phyloP scores from a whole-genome alignment of 2,329 filamentous ascomycete species.

The Septoria linicola region DNA sequence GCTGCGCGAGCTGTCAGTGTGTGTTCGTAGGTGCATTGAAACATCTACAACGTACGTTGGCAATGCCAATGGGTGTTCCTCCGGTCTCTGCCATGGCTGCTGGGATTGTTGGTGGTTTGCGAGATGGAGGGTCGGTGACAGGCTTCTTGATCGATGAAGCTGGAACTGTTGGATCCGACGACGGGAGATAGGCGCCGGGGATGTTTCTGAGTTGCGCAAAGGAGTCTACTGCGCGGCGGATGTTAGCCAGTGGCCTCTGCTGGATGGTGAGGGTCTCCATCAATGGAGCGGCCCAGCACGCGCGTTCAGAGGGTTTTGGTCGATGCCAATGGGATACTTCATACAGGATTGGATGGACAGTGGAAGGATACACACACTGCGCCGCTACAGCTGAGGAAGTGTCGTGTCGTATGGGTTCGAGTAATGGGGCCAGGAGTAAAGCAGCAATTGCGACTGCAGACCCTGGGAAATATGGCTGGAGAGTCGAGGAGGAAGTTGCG shows the following conservation, averaged over 20 bases:
- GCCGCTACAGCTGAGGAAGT: conserved; percentile 2
- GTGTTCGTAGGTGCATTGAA: background rate
- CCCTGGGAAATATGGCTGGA: conserved; percentile 5
- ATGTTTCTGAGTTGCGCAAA: conserved; percentile 10
- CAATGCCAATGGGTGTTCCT: conserved; percentile 69
- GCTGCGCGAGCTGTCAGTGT: conserved; percentile 48
- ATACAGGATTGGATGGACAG: conserved; percentile 1
- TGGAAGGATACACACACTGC: background rate
- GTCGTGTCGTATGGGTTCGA: conserved; percentile 2
- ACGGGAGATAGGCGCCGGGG: conserved; percentile 15
- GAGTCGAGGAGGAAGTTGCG: conserved; percentile 13
- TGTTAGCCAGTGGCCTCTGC: conserved; percentile 14
- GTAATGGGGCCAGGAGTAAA: background rate
- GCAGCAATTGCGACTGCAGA: conserved; percentile 17
- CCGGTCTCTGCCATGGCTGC: conserved; percentile 59
- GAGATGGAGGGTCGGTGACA: conserved; percentile 12
- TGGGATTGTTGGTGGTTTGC: conserved; percentile 12
- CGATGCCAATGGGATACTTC: background rate
- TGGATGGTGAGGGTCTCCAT: conserved; percentile 8
- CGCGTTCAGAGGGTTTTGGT: too few species aligned
- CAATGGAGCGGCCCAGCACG: conserved; percentile 1
- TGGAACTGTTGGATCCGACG: conserved; percentile 6
- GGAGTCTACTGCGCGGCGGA: conserved; percentile 11
- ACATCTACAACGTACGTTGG: conserved; percentile 60
- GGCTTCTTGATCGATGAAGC: conserved; percentile 7